Evolutionary conservation across 2,329 filamentous ascomycete species (phyloP), one percentile per base, ranked within the genome.

Genomic region (Fusarium gaditjirri): DNA sequence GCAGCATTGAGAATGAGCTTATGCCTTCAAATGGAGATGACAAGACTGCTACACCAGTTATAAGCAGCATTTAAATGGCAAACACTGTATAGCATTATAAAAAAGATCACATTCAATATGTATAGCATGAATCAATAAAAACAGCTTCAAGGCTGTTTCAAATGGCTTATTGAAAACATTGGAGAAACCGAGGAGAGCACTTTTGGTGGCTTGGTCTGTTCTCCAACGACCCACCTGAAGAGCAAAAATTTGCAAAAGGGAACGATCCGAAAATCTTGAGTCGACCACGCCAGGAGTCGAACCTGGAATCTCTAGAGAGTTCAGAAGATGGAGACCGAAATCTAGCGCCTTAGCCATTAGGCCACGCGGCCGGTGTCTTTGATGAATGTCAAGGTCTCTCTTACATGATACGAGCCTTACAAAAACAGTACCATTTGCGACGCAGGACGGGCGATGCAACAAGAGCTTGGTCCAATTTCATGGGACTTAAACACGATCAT

Each of bases 271-370:
- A 10, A 25, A 38, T 16, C 6, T 3, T 5, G 1, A 9, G 4
- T 23, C 65, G 66, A 69, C 65, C 66, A 69, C 66, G 66, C 66
- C 66, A 69, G 66, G 66, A 69, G 60, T 69, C 64, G 66, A 69
- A 69, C 66, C 66, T 69, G 66, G 66, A 69, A 69, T 69, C 66
- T 69, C 66, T 69, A 69, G 64, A 69, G 66, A 21, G 25, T 68
- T 68, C 57, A 67, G 63, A 33, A n/a, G 35, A 44, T 25, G 19
- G 27, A 44, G 58, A 69, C 66, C 66, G 66, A 69, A 69, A 69
- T 69, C 64, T 69, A 63, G 64, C 66, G 66, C 66, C 66, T 69
- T 69, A 69, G 58, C 64, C 66, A 69, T 69, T 69, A 69, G 66
- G 66, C 66, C 64, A 69, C 66, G 66, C 66, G 66, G 66, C 66